Evolutionary conservation across 257 asterid genomes (phyloP).

Genomic region (Solanum stenotomum): DNA sequence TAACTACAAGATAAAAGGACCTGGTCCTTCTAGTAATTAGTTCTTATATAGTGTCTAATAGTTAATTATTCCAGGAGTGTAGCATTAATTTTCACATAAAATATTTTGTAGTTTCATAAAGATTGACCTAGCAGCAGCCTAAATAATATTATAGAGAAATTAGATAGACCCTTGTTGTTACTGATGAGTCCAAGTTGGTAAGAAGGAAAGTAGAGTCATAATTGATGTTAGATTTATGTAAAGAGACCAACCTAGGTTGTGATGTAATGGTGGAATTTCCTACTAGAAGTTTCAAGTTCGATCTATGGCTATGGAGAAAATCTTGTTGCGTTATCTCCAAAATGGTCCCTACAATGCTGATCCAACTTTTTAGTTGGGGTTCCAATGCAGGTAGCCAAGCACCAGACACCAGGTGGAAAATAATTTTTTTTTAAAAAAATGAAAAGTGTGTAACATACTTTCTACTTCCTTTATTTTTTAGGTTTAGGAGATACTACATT

Average conservation of each 20-base stretch:
- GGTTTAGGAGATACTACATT: neutral
- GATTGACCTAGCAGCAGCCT: neutral
- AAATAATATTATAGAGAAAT: neutral
- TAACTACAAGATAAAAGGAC: neutral
- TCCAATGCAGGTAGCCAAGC: no score
- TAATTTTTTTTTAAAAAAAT: no score
- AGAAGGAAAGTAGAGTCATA: neutral
- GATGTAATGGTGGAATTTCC: neutral
- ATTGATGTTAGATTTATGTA: neutral
- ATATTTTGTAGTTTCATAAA: neutral
- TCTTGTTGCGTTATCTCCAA: rapidly evolving
- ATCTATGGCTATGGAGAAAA: no score
- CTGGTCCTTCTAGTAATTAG: neutral
- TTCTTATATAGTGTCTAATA: neutral
- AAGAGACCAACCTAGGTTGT: neutral
- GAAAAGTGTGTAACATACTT: neutral
- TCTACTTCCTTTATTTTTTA: neutral
- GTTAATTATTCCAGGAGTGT: neutral
- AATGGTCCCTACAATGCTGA: rapidly evolving
- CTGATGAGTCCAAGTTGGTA: neutral
- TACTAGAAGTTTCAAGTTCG: rapidly evolving
- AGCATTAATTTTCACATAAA: neutral
- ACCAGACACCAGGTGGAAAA: neutral
- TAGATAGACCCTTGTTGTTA: neutral
- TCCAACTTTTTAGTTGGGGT: neutral